phyloP scores from a whole-genome alignment of 164 flowering plant species.

The Stephania cephalantha region DNA sequence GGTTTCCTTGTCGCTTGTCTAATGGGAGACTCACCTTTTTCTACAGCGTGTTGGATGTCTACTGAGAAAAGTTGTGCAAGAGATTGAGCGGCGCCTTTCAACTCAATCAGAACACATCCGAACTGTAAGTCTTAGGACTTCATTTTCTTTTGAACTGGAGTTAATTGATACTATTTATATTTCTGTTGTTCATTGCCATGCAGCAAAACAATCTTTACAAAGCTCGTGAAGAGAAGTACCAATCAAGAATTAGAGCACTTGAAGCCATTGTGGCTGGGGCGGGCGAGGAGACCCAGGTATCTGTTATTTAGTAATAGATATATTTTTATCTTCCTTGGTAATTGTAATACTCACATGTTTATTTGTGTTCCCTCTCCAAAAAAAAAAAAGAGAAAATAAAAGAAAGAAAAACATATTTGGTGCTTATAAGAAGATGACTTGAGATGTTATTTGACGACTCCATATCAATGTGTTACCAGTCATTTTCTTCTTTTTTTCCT shows the following conservation, averaged over 20 bases:
- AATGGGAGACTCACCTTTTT: slow-evolving; percentile 7
- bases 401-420: too few species aligned
- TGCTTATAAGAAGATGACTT: too few species aligned
- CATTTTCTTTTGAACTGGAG: background rate
- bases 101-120: slow-evolving; percentile 60
- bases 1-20: slow-evolving; percentile 2
- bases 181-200: slow-evolving; percentile 17
- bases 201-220: slow-evolving; percentile 76
- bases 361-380: too few species aligned
- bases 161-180: background rate
- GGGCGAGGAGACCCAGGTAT: slow-evolving; percentile 77
- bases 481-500: too few species aligned
- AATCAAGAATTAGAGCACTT: slow-evolving; percentile 54
- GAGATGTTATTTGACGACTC: too few species aligned
- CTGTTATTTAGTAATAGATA: background rate
- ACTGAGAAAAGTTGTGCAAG: slow-evolving; percentile 59
- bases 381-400: too few species aligned
- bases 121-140: slow-evolving; percentile 38
- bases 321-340: background rate
- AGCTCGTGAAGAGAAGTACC: slow-evolving; percentile 74
- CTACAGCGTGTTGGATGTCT: slow-evolving; percentile 56
- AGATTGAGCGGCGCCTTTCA: slow-evolving; percentile 66
- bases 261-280: slow-evolving; percentile 82
- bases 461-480: too few species aligned
- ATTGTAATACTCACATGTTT: too few species aligned